Percentiles rank a stretch among this genome's conserved stretches.
Evolutionary conservation across 148 eudicot genomes (phyloP).

Genomic region (Pharnaceum exiguum): DNA sequence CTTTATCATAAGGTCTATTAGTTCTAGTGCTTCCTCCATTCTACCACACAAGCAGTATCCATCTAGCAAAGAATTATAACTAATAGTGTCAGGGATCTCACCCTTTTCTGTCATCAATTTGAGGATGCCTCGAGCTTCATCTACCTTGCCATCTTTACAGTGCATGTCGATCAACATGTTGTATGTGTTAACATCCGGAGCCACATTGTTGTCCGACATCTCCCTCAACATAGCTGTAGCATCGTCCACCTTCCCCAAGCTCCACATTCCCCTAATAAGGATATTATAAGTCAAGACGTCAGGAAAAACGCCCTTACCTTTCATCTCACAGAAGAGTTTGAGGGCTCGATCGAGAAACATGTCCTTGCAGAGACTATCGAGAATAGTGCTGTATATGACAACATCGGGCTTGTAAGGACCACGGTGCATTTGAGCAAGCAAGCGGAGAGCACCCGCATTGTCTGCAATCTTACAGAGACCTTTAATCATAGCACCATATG

Average conservation of each 20-base stretch:
- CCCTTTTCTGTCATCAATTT: conserved; percentile 1
- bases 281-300: too few relatives aligned
- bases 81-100: not conserved
- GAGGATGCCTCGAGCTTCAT: not conserved
- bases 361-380: too few relatives aligned
- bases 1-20: too few relatives aligned
- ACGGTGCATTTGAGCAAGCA: conserved; percentile 23
- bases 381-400: too few relatives aligned
- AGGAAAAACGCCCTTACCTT: too few relatives aligned
- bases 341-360: too few relatives aligned
- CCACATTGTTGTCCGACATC: too few relatives aligned
- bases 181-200: not conserved
- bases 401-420: conserved; percentile 17
- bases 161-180: conserved; percentile 2
- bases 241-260: conserved; percentile 1
- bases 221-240: too few relatives aligned
- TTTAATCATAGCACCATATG: conserved; percentile 13
- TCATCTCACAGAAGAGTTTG: too few relatives aligned
- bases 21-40: conserved; percentile 1
- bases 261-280: too few relatives aligned
- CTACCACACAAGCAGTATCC: conserved; percentile 9
- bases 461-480: conserved; percentile 29
- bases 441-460: conserved; percentile 18
- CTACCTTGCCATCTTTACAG: not conserved
- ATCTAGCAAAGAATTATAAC: conserved; percentile 1